phyloP scores from a whole-genome alignment of 305 asterid genomes.

The Fraxinus albicans region DNA sequence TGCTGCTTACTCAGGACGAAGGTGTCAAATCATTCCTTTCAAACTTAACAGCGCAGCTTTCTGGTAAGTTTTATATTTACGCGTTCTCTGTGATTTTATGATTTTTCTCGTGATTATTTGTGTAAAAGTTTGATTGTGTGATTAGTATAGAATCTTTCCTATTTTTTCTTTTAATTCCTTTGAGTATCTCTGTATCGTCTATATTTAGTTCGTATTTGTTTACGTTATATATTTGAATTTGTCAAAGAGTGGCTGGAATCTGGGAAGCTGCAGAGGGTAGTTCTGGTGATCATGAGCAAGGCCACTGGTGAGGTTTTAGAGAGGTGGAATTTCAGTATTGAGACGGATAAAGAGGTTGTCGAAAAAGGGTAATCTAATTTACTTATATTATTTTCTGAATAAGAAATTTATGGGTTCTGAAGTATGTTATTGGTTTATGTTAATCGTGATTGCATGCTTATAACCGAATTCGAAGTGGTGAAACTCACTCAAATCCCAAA shows the following conservation, averaged over 20 bases:
- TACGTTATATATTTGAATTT: not conserved
- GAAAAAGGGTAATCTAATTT: conserved; percentile 64
- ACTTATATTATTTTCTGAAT: not conserved
- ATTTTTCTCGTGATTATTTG: not conserved
- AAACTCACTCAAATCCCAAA: too few relatives aligned
- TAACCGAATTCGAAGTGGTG: too few relatives aligned
- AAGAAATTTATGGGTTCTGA: not conserved
- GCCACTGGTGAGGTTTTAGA: conserved; percentile 76
- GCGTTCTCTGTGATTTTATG: not conserved
- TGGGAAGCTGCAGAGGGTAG: conserved; percentile 85
- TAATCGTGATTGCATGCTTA: too few relatives aligned
- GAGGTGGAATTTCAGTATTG: conserved; percentile 95
- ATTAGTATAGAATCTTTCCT: not conserved
- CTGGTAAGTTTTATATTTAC: conserved; percentile 45
- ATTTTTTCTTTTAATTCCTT: not conserved
- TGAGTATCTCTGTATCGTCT: not conserved
- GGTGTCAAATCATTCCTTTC: conserved; percentile 85
- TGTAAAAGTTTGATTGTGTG: not conserved
- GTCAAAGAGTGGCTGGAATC: conserved; percentile 78
- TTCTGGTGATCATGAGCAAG: conserved; percentile 89
- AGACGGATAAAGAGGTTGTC: conserved; percentile 75
- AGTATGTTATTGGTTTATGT: not conserved
- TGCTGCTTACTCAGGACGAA: conserved; percentile 91
- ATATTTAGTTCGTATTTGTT: not conserved
- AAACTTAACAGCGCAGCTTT: conserved; percentile 76